Conservation (phyloP, 768 basidiomycete genomes). For the Mycena sanguinolenta region DNA sequence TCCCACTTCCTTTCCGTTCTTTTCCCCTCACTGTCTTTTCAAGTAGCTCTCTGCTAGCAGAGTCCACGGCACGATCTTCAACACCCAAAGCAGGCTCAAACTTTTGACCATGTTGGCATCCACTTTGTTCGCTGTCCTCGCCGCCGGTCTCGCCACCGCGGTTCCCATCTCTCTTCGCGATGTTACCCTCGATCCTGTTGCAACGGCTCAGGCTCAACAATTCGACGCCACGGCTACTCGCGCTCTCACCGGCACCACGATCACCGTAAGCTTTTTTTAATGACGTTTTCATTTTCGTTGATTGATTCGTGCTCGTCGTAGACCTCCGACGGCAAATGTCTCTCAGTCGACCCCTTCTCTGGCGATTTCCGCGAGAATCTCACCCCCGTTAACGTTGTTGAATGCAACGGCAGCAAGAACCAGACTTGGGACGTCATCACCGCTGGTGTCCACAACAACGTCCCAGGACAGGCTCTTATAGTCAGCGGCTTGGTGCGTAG, state of each 20-base stretch:
- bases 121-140: conserved; percentile 37
- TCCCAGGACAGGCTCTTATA: conserved; percentile 38
- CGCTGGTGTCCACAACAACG: conserved; percentile 38
- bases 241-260: conserved; percentile 39
- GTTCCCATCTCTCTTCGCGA: conserved; percentile 33
- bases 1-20: conserved; percentile 1
- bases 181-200: conserved; percentile 32
- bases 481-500: conserved; percentile 32
- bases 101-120: conserved; percentile 35
- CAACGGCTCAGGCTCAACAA: conserved; percentile 37
- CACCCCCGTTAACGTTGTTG: conserved; percentile 35
- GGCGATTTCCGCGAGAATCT: conserved; percentile 43
- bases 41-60: conserved; percentile 38
- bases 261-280: conserved; percentile 26
- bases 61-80: conserved; percentile 34
- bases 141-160: conserved; percentile 35
- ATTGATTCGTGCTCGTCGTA: background rate
- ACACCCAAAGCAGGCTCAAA: background rate
- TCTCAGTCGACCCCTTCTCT: conserved; percentile 39
- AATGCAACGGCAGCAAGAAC: conserved; percentile 38
- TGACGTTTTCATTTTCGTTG: too few species aligned
- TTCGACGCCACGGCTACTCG: conserved; percentile 40
- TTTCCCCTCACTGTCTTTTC: background rate
- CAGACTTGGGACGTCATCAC: conserved; percentile 43
- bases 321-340: conserved; percentile 41